Base-by-base conservation (phyloP, 2,329 filamentous ascomycete species). In the Cladosporium sphaerospermum region DNA sequence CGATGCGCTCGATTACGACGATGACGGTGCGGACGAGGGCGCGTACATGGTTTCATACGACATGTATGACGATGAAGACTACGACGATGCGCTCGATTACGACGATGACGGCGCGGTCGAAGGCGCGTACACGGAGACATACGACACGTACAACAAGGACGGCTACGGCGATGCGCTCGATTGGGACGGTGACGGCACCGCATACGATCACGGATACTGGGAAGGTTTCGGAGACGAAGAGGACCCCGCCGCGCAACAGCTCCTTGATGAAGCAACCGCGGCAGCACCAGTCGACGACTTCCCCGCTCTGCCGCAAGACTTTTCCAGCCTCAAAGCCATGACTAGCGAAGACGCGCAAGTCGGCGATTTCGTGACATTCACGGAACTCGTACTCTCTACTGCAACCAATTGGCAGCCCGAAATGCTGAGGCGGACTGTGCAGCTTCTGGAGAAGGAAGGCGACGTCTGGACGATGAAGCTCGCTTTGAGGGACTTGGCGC, bases 321-420 rank as follows among this genome's bases (percentile, higher is more conserved):
- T 62, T 19, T 72, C 72, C 4, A 68, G 70, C 0, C 74, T 90
- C 2, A 73, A 81, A 1, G 53, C 62, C 2, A 69, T 90, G 1
- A 61, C 67, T 0, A 66, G 73, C 0, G 72, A 70, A 0, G 73
- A 81, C 28, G 76, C 78, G 4, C 72, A 74, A 53, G 62, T 72
- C 0, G 85, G 83, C 9, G 84, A 85, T 73, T 74, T 86, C 13
- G 78, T 91, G 56, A 81, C 82, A 0, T 91, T 85, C 80, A 84
- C 84, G 62, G 76, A 84, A 60, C 74, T 82, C 62, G 69, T 78
- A 54, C 73, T 86, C 64, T 82, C 83, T 23, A 75, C 78, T 50
- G 75, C 79, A 36, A 84, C 83, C 31, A 76, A 78, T 45, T 86
- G 85, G 84, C 76, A 84, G 56, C 88, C 88, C 0, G 75, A 80